A percentile compares a stretch with the other conserved stretches of the same genome.
Conservation (phyloP, 2,329 filamentous ascomycete genomes). For the Talaromyces sp. region DNA sequence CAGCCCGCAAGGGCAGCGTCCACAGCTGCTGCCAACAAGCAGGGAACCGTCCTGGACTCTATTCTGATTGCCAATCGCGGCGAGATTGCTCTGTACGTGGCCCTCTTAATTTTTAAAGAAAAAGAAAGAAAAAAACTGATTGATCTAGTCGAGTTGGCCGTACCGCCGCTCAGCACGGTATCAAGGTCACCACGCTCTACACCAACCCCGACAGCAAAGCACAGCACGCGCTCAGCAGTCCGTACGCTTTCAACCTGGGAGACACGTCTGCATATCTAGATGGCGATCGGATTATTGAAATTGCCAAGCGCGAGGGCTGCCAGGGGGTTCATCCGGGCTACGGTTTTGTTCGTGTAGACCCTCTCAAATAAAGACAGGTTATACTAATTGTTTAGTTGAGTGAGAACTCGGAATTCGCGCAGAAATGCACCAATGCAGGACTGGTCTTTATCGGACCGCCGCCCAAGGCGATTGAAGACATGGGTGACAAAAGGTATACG, state of each 20-base stretch:
- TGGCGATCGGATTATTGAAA: conserved; percentile 82
- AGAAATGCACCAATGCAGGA: conserved; percentile 81
- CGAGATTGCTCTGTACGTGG: conserved; percentile 74
- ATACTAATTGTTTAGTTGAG: conserved; percentile 52
- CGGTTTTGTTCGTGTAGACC: conserved; percentile 61
- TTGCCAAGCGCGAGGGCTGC: conserved; percentile 81
- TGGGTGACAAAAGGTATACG: conserved; percentile 83
- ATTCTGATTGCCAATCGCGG: conserved; percentile 95
- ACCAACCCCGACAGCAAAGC: conserved; percentile 83
- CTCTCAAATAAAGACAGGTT: background rate
- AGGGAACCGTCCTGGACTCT: conserved; percentile 53
- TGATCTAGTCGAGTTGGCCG: conserved; percentile 66
- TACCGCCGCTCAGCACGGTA: conserved; percentile 82
- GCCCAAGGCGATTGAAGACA: conserved; percentile 67
- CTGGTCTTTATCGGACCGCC: conserved; percentile 93
- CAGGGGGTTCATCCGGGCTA: conserved; percentile 94
- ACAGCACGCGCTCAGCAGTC: conserved; percentile 83
- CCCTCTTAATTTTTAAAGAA: background rate
- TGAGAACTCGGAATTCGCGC: conserved; percentile 88
- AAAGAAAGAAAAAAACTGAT: conserved; percentile 5
- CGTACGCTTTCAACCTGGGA: conserved; percentile 78
- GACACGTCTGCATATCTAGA: conserved; percentile 85
- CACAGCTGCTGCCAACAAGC: background rate
- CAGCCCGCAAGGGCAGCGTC: conserved; percentile 1
- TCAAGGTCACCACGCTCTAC: conserved; percentile 89